These are phyloP conservation scores for Cornus kousa DNA, from an alignment of 148 eudicot species.

Conservation along the genomic window DNA sequence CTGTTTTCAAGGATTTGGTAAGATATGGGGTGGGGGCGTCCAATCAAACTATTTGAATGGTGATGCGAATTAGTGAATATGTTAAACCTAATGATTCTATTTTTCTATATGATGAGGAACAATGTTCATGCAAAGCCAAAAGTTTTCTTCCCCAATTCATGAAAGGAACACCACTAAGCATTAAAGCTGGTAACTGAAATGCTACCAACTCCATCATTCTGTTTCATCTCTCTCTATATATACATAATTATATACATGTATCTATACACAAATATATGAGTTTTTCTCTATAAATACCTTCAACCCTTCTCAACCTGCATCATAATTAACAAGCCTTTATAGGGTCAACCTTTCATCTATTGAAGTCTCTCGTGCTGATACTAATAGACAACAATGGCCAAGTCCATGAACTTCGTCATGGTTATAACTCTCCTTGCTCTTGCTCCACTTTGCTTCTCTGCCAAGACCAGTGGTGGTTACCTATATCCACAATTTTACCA, in stretches of 20 bases:
- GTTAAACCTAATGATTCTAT: no score
- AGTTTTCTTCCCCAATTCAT: not conserved
- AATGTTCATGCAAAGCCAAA: not conserved
- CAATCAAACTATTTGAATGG: no score
- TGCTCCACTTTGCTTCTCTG: slow-evolving; percentile 41
- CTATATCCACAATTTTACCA: slow-evolving; percentile 78
- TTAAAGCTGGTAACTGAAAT: slow-evolving; percentile 2
- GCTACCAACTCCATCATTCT: slow-evolving; percentile 33
- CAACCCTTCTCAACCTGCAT: slow-evolving; percentile 13
- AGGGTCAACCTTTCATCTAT: not conserved
- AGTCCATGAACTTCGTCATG: slow-evolving; percentile 26
- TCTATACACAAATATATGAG: not conserved
- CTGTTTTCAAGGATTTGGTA: not conserved
- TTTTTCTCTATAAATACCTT: no score
- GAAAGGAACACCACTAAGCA: not conserved
- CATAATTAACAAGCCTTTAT: slow-evolving; percentile 18
- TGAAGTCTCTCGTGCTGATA: no score
- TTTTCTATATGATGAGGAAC: not conserved
- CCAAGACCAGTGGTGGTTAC: slow-evolving; percentile 32
- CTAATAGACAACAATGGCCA: slow-evolving; percentile 30
- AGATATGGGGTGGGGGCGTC: not conserved
- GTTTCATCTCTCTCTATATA: not conserved
- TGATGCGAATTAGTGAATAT: no score
- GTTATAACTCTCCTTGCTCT: slow-evolving; percentile 25
- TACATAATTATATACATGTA: not conserved